These are phyloP conservation scores for Pelargonium citronellum DNA, from an alignment of 441 rosid genomes.

Conservation along the genomic window DNA sequence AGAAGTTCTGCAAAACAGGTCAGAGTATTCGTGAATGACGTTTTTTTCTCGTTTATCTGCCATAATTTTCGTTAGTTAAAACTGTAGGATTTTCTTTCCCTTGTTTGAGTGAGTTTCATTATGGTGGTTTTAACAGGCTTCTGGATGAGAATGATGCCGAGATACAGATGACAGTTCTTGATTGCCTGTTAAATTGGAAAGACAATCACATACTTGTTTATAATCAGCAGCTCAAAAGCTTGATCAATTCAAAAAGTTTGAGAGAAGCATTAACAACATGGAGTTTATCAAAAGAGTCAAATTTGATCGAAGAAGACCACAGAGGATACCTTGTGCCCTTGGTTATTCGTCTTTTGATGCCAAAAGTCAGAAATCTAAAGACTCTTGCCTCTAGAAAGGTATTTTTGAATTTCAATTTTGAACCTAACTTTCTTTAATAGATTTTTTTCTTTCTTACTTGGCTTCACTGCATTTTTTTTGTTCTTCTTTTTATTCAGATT, in stretches of 20 bases:
- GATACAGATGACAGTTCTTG: conserved; percentile 70
- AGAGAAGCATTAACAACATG: conserved; percentile 89
- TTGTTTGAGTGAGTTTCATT: conserved; percentile 19
- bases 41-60: not conserved
- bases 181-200: conserved; percentile 78
- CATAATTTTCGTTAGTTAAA: not conserved
- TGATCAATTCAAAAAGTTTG: conserved; percentile 62
- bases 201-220: conserved; percentile 70
- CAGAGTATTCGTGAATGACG: conserved; percentile 21
- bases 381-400: conserved; percentile 86
- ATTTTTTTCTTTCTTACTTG: not conserved
- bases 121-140: conserved; percentile 49
- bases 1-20: conserved; percentile 76
- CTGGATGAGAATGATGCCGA: conserved; percentile 87
- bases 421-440: not conserved
- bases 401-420: conserved; percentile 13
- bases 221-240: conserved; percentile 68
- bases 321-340: conserved; percentile 57
- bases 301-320: conserved; percentile 55
- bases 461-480: not conserved
- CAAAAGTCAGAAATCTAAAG: conserved; percentile 83
- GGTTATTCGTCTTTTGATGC: conserved; percentile 64
- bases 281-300: conserved; percentile 67
- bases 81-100: not conserved
- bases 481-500: conserved; percentile 2